Evolutionary conservation across 2,329 filamentous ascomycete species (phyloP).

Genomic region (Cercospora brassicicola): DNA sequence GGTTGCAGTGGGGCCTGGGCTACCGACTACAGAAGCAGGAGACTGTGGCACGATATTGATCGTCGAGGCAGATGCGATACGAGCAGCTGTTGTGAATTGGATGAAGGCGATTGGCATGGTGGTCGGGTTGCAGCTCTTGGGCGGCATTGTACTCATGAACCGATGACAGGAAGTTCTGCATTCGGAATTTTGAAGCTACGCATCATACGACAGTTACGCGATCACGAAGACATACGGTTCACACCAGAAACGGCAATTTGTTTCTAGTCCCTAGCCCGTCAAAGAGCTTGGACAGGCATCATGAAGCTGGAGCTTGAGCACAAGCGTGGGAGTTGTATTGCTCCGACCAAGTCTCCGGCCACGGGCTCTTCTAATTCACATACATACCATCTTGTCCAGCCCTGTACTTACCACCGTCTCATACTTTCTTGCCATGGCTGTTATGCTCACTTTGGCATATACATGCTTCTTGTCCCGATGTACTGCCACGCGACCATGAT

Average conservation of each 20-base stretch:
- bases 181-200: not conserved
- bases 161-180: conserved; percentile 5
- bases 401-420: not conserved
- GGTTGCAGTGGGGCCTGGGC: conserved; percentile 35
- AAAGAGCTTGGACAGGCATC: not conserved
- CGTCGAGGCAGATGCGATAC: conserved; percentile 28
- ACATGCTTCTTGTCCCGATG: conserved; percentile 1
- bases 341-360: not conserved
- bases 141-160: conserved; percentile 25
- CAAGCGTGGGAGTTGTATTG: conserved; percentile 1
- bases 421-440: not conserved
- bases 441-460: not conserved
- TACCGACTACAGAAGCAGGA: conserved; percentile 37
- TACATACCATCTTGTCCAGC: not conserved
- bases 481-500: conserved; percentile 1
- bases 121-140: conserved; percentile 26
- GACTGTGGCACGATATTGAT: conserved; percentile 42
- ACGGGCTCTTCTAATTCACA: not conserved
- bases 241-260: not conserved
- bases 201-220: conserved; percentile 16
- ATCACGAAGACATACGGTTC: conserved; percentile 7
- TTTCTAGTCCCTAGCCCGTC: not conserved
- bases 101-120: conserved; percentile 23
- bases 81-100: conserved; percentile 21
- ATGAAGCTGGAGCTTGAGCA: conserved; percentile 4